Evolutionary conservation across 2,329 filamentous ascomycete genomes (phyloP), one percentile per base, ranked within the genome.

Genomic region (Ceratocystis diversiconidia): DNA sequence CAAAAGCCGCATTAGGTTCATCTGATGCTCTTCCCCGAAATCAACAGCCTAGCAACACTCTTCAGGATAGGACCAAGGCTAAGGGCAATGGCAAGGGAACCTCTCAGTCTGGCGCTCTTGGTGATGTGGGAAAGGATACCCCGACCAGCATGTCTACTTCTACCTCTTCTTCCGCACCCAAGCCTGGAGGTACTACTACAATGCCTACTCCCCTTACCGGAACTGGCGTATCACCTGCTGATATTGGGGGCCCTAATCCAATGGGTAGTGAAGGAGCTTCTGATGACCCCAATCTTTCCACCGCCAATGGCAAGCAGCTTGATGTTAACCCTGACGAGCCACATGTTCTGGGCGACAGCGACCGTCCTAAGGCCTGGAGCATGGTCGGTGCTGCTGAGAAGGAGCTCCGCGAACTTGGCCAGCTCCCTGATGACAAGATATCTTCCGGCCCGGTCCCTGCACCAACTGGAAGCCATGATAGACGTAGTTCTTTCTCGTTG

Each of bases 351-450:
- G 66, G 66, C 12, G 7, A 65, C 19, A 30, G 41, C 2, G 10
- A 48, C 0, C 66, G 66, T 43, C 59, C 50, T 17, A 67, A 65
- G 19, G 66, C 66, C 19, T 67, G 66, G 70, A 79, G 86, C 44
- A 78, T 77, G 0, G 68, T 71, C 3, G 77, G 83, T 62, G 77
- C 83, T 48, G 78, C 88, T 61, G 74, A 77, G 63, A 79, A 80
- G 69, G 74, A 79, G 66, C 83, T 83, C 70, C 81, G 82, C 0
- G 74, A 83, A 69, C 77, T 69, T 6, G 66, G 66, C 8, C 60
- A 67, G 48, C 48, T 67, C 1, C 66, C 63, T 8, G 6, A 52
- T 17, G 63, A 67, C 28, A 57, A 55, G n/a, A 7, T 7, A 4
- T 36, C 48, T 25, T 52, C 55, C 7, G 55, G 55, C 17, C 55